Evolutionary conservation across 2,329 filamentous ascomycete species (phyloP), one percentile per base, ranked within the genome.

Genomic region (Penicillium glabrum): DNA sequence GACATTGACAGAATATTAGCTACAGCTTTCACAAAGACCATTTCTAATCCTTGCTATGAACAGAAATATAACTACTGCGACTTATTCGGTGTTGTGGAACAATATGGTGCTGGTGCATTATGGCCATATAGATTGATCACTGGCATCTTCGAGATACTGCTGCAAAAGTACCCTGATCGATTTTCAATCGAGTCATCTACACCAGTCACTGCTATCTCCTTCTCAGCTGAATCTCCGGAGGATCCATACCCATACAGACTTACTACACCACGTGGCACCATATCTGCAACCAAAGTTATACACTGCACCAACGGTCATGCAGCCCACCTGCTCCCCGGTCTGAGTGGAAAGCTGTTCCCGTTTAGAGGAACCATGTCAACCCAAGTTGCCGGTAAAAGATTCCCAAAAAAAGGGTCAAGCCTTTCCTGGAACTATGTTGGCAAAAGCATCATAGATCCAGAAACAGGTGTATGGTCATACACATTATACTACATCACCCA

Each of bases 31-130:
- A 13, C 11, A 31, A 0, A 37, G 2, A 9, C 33, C 9, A n/a
- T n/a, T 13, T 2, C 1, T 4, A n/a, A 7, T n/a, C 1, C 0
- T 39, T 5, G 1, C 2, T 1, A 7, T 10, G 26, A 11, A 3
- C 35, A 39, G 35, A 39, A 39, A 19, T 39, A 39, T 19, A 39
- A 39, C 4, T 39, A 39, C 8, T n/a, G 7, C 0, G n/a, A 39
- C n/a, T 19, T 39, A 4, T 39, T 19, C 3, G 35, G 35, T 19
- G 35, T 39, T 19, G 19, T 39, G 16, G 35, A 39, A 11, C 35
- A 39, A 19, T 16, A 39, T 39, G 35, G 35, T 2, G 35, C 35
- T 19, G 35, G 35, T 39, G 35, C 35, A 19, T 39, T 39, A 19
- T 39, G 35, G 35, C 35, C 35, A 39, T 39, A 39, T 19, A n/a